A percentile compares a stretch with the other conserved stretches of the same genome.
phyloP scores from a whole-genome alignment of 2,329 filamentous ascomycete genomes.

The Trichoderma afroharzianum region DNA sequence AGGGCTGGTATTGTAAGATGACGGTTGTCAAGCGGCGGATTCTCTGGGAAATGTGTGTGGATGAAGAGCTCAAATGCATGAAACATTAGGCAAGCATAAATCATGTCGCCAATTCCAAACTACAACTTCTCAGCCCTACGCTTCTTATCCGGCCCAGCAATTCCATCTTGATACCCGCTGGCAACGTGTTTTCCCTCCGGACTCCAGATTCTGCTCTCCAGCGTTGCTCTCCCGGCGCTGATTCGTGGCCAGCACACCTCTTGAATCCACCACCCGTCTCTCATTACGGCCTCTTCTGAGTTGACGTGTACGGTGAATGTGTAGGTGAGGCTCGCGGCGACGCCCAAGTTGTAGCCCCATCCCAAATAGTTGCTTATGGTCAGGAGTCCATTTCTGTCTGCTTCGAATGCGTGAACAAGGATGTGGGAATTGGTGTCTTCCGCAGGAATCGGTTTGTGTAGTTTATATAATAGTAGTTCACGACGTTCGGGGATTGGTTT shows the following conservation, averaged over 20 bases:
- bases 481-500: slow-evolving; percentile 42
- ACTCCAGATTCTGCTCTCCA: slow-evolving; percentile 52
- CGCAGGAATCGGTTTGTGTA: slow-evolving; percentile 40
- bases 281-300: slow-evolving; percentile 45
- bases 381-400: slow-evolving; percentile 51
- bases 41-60: neutral
- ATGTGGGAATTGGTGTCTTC: slow-evolving; percentile 44
- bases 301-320: slow-evolving; percentile 52
- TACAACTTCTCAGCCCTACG: neutral
- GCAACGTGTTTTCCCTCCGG: slow-evolving; percentile 50
- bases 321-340: slow-evolving; percentile 47
- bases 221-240: slow-evolving; percentile 43
- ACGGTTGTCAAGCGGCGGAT: neutral
- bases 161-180: slow-evolving; percentile 52
- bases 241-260: slow-evolving; percentile 48
- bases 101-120: neutral
- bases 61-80: neutral
- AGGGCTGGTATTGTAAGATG: neutral
- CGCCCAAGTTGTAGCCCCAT: slow-evolving; percentile 41
- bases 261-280: slow-evolving; percentile 52
- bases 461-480: slow-evolving; percentile 48
- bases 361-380: slow-evolving; percentile 49
- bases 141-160: slow-evolving; percentile 31
- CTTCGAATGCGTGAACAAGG: slow-evolving; percentile 47
- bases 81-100: neutral